Evolutionary conservation across 2,329 filamentous ascomycete genomes (phyloP), one percentile per base, ranked within the genome.

Genomic region (Chrysoporthe cubensis): DNA sequence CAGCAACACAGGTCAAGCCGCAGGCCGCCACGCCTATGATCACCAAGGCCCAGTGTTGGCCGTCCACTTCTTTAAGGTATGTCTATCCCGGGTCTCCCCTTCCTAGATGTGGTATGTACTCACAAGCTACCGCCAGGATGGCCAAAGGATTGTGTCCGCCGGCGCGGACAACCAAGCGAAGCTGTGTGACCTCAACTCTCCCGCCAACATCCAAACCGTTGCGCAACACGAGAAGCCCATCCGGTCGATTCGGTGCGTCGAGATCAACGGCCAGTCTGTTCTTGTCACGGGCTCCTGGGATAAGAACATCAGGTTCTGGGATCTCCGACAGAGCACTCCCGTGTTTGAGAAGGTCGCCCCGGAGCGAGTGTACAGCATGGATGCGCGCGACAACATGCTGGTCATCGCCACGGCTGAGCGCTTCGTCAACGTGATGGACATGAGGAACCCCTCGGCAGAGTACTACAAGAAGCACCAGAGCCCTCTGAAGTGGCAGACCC

Each of bases 401-500:
- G 96, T 99, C 26, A 85, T 97, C 67, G 96, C 92, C 70, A 98
- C 94, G 0, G 96, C 96, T 14, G 96, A 99, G 77, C 89, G 96
- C 69, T 97, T 96, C 80, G 97, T 99, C 84, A 94, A 98, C 78
- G 91, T 99, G 71, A 85, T 99, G 81, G 94, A 97, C 80, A 87
- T 99, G 66, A 90, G 91, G 76, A 90, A 96, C 70, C 96, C 96
- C 4, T 60, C 65, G 26, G 88, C 88, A 64, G 93, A 93, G 74
- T 93, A 97, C 80, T 97, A 97, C 87, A 99, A 99, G 86, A 95
- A 93, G 11, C 87, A 97, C 62, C 93, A 97, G 81, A 97, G 93
- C 76, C 96, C 96, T 3, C 86, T 99, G 57, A 99, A 99, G 82
- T 99, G 94, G 93, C 96, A 99, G 85, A 99, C 96, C 1, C 86